These are phyloP conservation scores for Phaeoacremonium minimum DNA, from an alignment of 2,329 filamentous ascomycete genomes.

Conservation along the genomic window DNA sequence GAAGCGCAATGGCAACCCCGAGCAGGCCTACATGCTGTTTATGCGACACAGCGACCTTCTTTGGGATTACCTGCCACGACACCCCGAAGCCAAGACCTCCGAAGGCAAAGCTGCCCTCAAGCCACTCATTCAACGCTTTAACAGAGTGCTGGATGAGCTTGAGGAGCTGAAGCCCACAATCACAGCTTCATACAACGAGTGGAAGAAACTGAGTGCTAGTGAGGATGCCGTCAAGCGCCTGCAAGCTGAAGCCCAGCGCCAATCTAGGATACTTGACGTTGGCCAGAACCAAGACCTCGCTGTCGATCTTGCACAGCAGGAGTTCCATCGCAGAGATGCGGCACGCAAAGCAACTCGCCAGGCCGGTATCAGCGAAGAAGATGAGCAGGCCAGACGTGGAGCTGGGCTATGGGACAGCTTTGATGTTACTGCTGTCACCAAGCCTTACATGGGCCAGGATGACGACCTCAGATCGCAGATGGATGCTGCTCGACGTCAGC, in stretches of 20 bases:
- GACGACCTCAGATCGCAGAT: slow-evolving; percentile 46
- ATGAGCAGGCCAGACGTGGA: slow-evolving; percentile 49
- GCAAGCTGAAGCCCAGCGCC: slow-evolving; percentile 15
- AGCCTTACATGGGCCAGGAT: too few relatives aligned
- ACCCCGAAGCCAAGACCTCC: slow-evolving; percentile 69
- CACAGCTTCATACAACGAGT: slow-evolving; percentile 64
- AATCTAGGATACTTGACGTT: slow-evolving; percentile 61
- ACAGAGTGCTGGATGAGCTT: slow-evolving; percentile 62
- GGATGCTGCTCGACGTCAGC: slow-evolving; percentile 43
- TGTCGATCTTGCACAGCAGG: slow-evolving; percentile 68
- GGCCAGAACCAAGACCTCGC: slow-evolving; percentile 71
- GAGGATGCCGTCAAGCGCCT: slow-evolving; percentile 16
- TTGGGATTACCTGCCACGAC: slow-evolving; percentile 66
- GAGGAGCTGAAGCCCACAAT: slow-evolving; percentile 79
- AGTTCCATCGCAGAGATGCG: slow-evolving; percentile 64
- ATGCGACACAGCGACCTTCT: slow-evolving; percentile 86
- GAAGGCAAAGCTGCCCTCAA: slow-evolving; percentile 61
- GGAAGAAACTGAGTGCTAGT: slow-evolving; percentile 49
- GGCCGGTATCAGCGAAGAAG: slow-evolving; percentile 51
- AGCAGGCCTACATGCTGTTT: slow-evolving; percentile 87
- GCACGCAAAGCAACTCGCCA: slow-evolving; percentile 52
- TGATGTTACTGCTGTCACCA: slow-evolving; percentile 27
- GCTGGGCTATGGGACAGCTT: slow-evolving; percentile 39
- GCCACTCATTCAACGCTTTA: slow-evolving; percentile 42
- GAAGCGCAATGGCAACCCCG: slow-evolving; percentile 77